phyloP scores from a whole-genome alignment of 768 basidiomycete genomes.

The Kockovaella imperatae region DNA sequence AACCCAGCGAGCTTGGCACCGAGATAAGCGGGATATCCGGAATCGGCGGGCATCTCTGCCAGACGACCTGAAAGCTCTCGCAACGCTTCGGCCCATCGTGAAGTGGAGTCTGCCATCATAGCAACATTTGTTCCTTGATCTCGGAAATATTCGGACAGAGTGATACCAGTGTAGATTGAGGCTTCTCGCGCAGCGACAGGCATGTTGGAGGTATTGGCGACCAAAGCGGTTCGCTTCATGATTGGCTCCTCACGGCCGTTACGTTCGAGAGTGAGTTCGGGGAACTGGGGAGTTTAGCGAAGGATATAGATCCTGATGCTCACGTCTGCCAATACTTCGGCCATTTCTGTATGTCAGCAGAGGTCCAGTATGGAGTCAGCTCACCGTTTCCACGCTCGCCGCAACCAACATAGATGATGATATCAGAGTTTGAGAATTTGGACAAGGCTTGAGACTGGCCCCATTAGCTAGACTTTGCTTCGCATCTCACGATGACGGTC shows the following conservation, averaged over 20 bases:
- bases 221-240: conserved; percentile 98
- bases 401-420: conserved; percentile 98
- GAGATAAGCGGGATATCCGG: conserved; percentile 96
- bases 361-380: background rate
- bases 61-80: conserved; percentile 99
- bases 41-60: conserved; percentile 99
- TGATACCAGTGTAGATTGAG: conserved; percentile 98
- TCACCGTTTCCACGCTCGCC: conserved; percentile 84
- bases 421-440: conserved; percentile 98
- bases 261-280: conserved; percentile 84
- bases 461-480: background rate
- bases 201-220: conserved; percentile 99
- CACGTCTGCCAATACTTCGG: conserved; percentile 97
- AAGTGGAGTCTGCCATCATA: conserved; percentile 99
- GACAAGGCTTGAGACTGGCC: conserved; percentile 60
- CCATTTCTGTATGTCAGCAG: conserved; percentile 46
- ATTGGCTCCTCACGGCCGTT: conserved; percentile 90
- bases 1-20: conserved; percentile 91
- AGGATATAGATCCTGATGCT: background rate
- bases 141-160: conserved; percentile 97
- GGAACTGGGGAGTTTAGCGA: conserved; percentile 48
- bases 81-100: conserved; percentile 97
- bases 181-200: conserved; percentile 99
- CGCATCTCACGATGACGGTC: conserved; percentile 84
- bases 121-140: conserved; percentile 96